A percentile compares a stretch with the other conserved stretches of the same genome.
These are phyloP conservation scores for Scedosporium boydii DNA, from an alignment of 2,329 filamentous ascomycete genomes.

Conservation along the genomic window DNA sequence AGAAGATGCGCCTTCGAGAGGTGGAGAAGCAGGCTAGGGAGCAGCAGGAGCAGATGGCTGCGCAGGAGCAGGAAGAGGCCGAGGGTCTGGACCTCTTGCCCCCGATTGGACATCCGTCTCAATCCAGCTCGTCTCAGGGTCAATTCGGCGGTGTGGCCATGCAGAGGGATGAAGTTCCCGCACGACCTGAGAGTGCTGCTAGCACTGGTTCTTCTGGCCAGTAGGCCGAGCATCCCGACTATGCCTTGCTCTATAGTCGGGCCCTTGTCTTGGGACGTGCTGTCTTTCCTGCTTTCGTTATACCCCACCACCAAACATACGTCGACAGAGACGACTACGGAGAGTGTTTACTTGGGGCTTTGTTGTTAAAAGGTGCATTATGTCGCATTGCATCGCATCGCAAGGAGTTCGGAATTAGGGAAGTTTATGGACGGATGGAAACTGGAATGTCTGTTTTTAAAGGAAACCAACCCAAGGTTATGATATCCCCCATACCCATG, in stretches of 20 bases:
- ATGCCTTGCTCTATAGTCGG: neutral
- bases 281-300: neutral
- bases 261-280: neutral
- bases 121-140: conserved; percentile 12
- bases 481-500: neutral
- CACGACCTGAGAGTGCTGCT: conserved; percentile 6
- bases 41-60: conserved; percentile 13
- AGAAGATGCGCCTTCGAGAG: conserved; percentile 47
- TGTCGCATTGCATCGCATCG: conserved; percentile 2
- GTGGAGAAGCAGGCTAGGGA: conserved; percentile 35
- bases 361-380: neutral
- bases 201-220: conserved; percentile 6
- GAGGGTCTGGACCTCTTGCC: neutral
- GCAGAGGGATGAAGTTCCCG: conserved; percentile 6
- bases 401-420: conserved; percentile 1
- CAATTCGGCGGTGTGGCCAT: conserved; percentile 5
- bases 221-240: neutral
- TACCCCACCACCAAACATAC: neutral
- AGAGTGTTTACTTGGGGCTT: neutral
- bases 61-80: conserved; percentile 1
- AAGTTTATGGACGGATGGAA: neutral
- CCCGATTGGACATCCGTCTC: conserved; percentile 25
- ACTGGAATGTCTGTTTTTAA: neutral
- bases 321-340: neutral
- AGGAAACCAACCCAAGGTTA: neutral